Conservation (phyloP, 2,329 filamentous ascomycete species). For the Ophiosphaerella korrae region DNA sequence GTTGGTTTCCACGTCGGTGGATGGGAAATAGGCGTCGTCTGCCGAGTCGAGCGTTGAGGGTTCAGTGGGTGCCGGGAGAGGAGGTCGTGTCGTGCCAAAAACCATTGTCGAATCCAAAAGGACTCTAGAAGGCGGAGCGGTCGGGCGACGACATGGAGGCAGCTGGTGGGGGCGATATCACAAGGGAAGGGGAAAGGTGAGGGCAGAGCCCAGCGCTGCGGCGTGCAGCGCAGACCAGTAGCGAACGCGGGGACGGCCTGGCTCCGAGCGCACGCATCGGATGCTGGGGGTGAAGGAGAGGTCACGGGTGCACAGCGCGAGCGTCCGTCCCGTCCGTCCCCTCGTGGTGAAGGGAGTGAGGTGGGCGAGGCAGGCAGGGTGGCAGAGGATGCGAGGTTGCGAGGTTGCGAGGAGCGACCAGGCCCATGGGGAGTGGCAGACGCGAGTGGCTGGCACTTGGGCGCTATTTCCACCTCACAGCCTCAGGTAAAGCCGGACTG, state of each 20-base stretch:
- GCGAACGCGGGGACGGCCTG: too few species aligned
- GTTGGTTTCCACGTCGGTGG: slow-evolving; percentile 66
- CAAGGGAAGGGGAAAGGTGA: slow-evolving; percentile 4
- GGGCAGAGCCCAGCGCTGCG: neutral
- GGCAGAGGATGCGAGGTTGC: neutral
- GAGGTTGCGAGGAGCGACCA: neutral
- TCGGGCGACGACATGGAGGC: slow-evolving; percentile 39
- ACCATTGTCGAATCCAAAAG: slow-evolving; percentile 49
- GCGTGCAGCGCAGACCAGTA: too few species aligned
- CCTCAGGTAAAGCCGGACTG: neutral
- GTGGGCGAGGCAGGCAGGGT: neutral
- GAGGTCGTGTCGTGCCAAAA: slow-evolving; percentile 57
- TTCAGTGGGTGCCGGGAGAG: slow-evolving; percentile 79
- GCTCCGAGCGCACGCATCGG: too few species aligned
- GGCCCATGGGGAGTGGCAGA: too few species aligned
- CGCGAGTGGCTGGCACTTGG: neutral
- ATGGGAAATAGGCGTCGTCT: slow-evolving; percentile 51
- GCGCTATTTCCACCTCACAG: neutral
- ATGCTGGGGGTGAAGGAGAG: too few species aligned
- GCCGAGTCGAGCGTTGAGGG: slow-evolving; percentile 68
- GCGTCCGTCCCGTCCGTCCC: too few species aligned
- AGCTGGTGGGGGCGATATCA: slow-evolving; percentile 17
- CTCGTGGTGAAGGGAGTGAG: neutral
- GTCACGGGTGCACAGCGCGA: too few species aligned
- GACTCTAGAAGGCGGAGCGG: slow-evolving; percentile 36